phyloP scores from a whole-genome alignment of 805 yeast species.

The Wickerhamomyces silvicola region DNA sequence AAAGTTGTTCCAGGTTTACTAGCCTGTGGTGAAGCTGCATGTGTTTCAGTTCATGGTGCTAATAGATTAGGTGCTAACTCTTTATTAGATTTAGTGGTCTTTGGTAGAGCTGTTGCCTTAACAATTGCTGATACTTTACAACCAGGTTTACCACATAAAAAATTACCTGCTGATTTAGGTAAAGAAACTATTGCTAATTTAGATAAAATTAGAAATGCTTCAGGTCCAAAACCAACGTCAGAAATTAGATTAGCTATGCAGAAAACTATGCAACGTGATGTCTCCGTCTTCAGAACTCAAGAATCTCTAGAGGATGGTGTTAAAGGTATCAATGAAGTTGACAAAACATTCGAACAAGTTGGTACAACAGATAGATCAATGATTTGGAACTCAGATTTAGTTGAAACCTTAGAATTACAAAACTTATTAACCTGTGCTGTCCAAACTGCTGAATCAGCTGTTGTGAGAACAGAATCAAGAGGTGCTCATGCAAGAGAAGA shows the following conservation, averaged over 20 bases:
- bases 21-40: constrained; percentile 99
- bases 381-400: constrained; percentile 98
- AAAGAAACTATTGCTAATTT: constrained; percentile 83
- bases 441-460: constrained; percentile 92
- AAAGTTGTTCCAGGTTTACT: constrained; percentile 84
- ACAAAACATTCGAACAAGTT: constrained; percentile 64
- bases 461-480: constrained; percentile 94
- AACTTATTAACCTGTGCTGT: constrained; percentile 95
- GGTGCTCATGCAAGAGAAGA: constrained; percentile 99
- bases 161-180: constrained; percentile 82
- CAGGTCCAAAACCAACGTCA: constrained; percentile 79
- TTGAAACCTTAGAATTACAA: constrained; percentile 92
- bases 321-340: constrained; percentile 64
- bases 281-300: constrained; percentile 95
- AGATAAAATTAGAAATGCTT: constrained; percentile 80
- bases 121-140: constrained; percentile 78
- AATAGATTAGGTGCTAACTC: constrained; percentile 99
- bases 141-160: constrained; percentile 84
- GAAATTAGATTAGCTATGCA: constrained; percentile 90
- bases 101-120: constrained; percentile 97
- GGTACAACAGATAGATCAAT: constrained; percentile 92
- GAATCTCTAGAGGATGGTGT: constrained; percentile 91
- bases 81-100: constrained; percentile 89
- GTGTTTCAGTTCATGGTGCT: constrained; percentile 99
- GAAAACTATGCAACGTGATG: constrained; percentile 92